phyloP scores from a whole-genome alignment of 1,284 basidiomycete genomes.

The Athelia sp. region DNA sequence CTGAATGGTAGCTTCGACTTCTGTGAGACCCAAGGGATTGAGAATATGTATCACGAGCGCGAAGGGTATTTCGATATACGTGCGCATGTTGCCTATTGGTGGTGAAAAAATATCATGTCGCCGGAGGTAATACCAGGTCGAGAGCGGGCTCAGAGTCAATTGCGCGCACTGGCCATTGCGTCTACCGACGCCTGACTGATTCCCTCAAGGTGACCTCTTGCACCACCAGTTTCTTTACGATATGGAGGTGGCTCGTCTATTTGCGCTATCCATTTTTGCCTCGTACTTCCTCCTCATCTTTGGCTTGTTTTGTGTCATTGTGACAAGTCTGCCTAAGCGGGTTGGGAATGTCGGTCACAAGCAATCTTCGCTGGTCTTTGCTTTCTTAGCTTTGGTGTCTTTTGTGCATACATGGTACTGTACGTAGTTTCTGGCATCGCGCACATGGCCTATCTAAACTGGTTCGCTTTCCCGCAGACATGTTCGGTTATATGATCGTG shows the following conservation, averaged over 20 bases:
- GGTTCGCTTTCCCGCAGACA: slow-evolving; percentile 29
- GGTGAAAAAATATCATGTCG: no score
- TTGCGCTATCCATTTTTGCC: slow-evolving; percentile 38
- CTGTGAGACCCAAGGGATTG: no score
- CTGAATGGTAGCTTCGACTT: no score
- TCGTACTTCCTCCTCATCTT: slow-evolving; percentile 45
- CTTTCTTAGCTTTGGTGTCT: slow-evolving; percentile 30
- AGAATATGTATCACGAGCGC: no score
- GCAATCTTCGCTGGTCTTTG: slow-evolving; percentile 20
- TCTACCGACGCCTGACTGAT: no score
- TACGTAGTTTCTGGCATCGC: slow-evolving; percentile 31
- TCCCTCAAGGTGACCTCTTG: no score
- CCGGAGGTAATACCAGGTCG: no score
- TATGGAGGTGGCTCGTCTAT: slow-evolving; percentile 16
- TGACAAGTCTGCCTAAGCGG: slow-evolving; percentile 22
- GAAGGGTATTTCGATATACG: no score
- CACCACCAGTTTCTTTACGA: background rate
- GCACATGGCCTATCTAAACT: background rate
- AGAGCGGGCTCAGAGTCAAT: no score
- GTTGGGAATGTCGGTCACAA: slow-evolving; percentile 10
- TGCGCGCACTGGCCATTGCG: no score
- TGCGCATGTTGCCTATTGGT: no score
- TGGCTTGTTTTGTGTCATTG: slow-evolving; percentile 31
- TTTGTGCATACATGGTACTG: slow-evolving; percentile 60
- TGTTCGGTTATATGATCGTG: slow-evolving; percentile 49